A percentile compares a stretch with the other conserved stretches of the same genome.
These are phyloP conservation scores for Ramaria sp. DNA, from an alignment of 768 basidiomycete species.

Conservation along the genomic window DNA sequence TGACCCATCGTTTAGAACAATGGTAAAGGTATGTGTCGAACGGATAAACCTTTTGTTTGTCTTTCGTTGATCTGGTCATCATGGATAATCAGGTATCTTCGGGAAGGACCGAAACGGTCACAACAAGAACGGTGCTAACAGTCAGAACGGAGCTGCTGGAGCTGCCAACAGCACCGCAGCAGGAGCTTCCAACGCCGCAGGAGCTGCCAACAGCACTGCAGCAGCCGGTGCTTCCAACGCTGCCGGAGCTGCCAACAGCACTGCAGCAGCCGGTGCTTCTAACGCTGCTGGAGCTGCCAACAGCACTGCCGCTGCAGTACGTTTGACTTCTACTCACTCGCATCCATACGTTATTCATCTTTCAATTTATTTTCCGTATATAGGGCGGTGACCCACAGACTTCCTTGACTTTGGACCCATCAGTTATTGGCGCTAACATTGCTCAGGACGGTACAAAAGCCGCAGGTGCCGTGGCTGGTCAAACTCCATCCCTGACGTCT, in stretches of 20 bases:
- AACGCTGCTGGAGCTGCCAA: conserved; percentile 12
- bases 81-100: no score
- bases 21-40: conserved; percentile 11
- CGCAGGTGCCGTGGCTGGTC: conserved; percentile 28
- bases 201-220: not conserved
- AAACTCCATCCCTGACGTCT: conserved; percentile 41
- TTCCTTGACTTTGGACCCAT: conserved; percentile 37
- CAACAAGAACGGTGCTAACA: conserved; percentile 7
- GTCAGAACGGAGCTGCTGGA: conserved; percentile 13
- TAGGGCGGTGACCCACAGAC: conserved; percentile 30
- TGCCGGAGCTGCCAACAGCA: not conserved
- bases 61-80: not conserved
- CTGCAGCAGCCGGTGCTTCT: no score
- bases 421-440: conserved; percentile 37
- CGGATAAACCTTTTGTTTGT: no score
- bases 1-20: not conserved
- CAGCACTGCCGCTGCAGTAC: conserved; percentile 12
- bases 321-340: not conserved
- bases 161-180: not conserved
- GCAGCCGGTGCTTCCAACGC: conserved; percentile 1
- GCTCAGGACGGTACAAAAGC: conserved; percentile 37
- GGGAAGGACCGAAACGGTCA: not conserved
- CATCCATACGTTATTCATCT: not conserved
- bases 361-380: not conserved
- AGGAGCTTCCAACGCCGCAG: not conserved